Evolutionary conservation across 495 filamentous ascomycete genomes (phyloP).

Genomic region (Xylaria acuta): DNA sequence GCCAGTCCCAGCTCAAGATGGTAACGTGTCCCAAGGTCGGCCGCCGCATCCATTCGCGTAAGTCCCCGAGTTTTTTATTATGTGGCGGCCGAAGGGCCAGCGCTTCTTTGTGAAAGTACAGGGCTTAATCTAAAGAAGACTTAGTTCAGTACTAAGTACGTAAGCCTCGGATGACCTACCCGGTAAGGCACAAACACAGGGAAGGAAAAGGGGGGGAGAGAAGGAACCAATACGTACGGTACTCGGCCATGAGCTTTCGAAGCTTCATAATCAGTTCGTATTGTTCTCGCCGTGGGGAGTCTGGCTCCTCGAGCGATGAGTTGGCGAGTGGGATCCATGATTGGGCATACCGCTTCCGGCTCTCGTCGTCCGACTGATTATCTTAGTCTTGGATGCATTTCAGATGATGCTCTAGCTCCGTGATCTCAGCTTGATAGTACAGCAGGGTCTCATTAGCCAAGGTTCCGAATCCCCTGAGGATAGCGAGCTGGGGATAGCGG

Average conservation of each 20-base stretch:
- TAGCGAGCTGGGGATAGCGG: slow-evolving; percentile 10
- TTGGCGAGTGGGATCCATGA: slow-evolving; percentile 1
- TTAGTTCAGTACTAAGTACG: too few species aligned
- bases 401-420: neutral
- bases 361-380: slow-evolving; percentile 2
- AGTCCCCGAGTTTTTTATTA: neutral
- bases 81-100: slow-evolving; percentile 3
- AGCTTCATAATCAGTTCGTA: slow-evolving; percentile 18
- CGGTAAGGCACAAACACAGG: neutral
- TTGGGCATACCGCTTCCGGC: neutral
- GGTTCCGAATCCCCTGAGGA: slow-evolving; percentile 10
- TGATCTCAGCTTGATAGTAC: slow-evolving; percentile 12
- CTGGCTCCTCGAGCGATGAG: neutral
- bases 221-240: slow-evolving; percentile 9
- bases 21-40: slow-evolving; percentile 4
- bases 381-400: neutral
- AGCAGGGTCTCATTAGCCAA: slow-evolving; percentile 4
- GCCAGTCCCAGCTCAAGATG: slow-evolving; percentile 1
- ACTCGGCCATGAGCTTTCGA: slow-evolving; percentile 10
- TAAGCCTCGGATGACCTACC: too few species aligned
- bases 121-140: slow-evolving; percentile 10
- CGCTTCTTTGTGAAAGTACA: neutral
- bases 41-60: slow-evolving; percentile 14
- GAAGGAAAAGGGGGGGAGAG: too few species aligned
- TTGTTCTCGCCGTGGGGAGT: neutral